Percentiles rank a stretch among this genome's conserved stretches.
Evolutionary conservation across 768 basidiomycete species (phyloP).

Genomic region (Cystobasidium ongulense): DNA sequence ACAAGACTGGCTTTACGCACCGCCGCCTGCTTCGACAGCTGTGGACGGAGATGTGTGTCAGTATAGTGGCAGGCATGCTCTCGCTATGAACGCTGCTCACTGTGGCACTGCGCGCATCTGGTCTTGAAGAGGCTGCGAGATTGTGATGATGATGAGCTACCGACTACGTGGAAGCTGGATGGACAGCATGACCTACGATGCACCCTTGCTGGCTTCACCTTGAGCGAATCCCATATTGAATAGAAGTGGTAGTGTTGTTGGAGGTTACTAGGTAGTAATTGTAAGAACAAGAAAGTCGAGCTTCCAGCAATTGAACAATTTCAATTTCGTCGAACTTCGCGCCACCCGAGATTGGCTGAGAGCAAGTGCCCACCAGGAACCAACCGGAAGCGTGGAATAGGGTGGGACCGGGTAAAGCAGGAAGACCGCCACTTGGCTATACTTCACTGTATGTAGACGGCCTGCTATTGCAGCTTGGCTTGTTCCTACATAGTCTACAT

Average conservation of each 20-base stretch:
- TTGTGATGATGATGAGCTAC: conserved; percentile 40
- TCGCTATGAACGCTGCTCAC: neutral
- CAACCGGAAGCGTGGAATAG: too few relatives aligned
- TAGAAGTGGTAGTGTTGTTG: neutral
- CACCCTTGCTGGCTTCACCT: conserved; percentile 33
- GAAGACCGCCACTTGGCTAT: too few relatives aligned
- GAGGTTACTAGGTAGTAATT: neutral
- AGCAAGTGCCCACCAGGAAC: too few relatives aligned
- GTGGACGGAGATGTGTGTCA: neutral
- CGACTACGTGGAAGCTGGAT: neutral
- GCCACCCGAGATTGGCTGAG: too few relatives aligned
- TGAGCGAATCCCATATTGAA: conserved; percentile 28
- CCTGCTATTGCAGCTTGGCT: too few relatives aligned
- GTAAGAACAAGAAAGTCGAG: neutral
- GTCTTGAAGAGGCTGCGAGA: conserved; percentile 67
- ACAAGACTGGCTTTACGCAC: neutral
- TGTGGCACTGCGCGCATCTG: conserved; percentile 65
- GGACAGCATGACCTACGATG: neutral
- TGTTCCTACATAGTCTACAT: too few relatives aligned
- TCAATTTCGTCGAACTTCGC: too few relatives aligned
- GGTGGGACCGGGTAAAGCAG: too few relatives aligned
- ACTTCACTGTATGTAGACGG: too few relatives aligned
- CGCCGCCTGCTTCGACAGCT: conserved; percentile 12
- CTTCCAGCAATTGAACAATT: too few relatives aligned
- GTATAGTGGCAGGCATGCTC: too few relatives aligned